A percentile compares a stretch with the other conserved stretches of the same genome.
Evolutionary conservation across 306 rosid genomes (phyloP).

Genomic region (Benincasa hispida): DNA sequence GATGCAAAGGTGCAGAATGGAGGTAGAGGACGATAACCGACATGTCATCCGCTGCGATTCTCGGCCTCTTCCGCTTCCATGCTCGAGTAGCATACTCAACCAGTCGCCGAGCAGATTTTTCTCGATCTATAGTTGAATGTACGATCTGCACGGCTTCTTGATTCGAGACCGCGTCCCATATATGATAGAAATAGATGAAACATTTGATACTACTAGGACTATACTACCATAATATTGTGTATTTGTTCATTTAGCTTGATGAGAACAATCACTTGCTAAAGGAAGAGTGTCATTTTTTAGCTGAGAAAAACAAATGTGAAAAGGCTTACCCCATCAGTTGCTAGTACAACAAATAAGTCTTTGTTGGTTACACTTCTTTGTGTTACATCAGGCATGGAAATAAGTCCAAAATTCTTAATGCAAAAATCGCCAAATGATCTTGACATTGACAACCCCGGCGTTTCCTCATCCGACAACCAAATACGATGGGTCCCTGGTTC

Average conservation of each 20-base stretch:
- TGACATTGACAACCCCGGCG: constrained; percentile 88
- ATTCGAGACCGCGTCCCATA: constrained; percentile 87
- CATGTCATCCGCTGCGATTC: constrained; percentile 74
- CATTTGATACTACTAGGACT: background rate
- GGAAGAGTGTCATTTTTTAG: background rate
- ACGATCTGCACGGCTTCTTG: constrained; percentile 76
- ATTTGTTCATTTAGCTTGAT: background rate
- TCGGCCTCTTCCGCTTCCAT: constrained; percentile 76
- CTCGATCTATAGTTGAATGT: constrained; percentile 35
- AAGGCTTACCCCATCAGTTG: constrained; percentile 72
- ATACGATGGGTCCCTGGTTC: constrained; percentile 80
- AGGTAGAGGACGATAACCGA: constrained; percentile 85
- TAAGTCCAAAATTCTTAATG: constrained; percentile 63
- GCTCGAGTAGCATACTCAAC: constrained; percentile 60
- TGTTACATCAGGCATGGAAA: constrained; percentile 81
- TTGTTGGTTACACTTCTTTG: constrained; percentile 37
- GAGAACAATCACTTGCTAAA: background rate
- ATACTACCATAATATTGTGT: background rate
- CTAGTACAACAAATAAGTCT: constrained; percentile 76
- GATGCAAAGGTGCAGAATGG: constrained; percentile 28
- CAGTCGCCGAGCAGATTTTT: constrained; percentile 45
- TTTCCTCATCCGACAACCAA: constrained; percentile 60
- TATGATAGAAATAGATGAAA: constrained; percentile 22
- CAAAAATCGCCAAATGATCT: constrained; percentile 91
- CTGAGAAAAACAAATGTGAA: background rate